phyloP scores from a whole-genome alignment of 441 rosid species.

The Jatropha podagrica region DNA sequence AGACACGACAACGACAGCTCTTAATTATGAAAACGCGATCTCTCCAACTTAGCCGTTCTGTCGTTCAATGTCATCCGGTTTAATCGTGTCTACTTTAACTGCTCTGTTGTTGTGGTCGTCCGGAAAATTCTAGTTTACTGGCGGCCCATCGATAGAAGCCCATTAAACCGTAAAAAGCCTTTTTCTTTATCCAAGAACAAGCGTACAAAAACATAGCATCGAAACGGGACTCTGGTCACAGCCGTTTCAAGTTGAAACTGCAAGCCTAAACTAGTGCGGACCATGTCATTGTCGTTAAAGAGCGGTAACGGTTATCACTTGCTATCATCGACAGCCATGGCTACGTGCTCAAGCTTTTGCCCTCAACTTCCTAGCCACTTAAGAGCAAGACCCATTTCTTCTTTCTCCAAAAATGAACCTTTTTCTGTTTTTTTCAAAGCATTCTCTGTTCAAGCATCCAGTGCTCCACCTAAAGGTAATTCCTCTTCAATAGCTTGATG shows the following conservation, averaged over 20 bases:
- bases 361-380: conserved; percentile 48
- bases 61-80: neutral
- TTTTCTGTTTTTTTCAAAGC: conserved; percentile 36
- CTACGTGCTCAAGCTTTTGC: conserved; percentile 54
- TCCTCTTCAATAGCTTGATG: conserved; percentile 5
- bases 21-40: no score
- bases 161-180: neutral
- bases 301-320: conserved; percentile 19
- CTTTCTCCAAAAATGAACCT: conserved; percentile 33
- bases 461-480: conserved; percentile 37
- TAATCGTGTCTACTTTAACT: no score
- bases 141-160: no score
- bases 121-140: no score
- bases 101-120: no score
- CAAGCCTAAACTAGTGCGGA: neutral
- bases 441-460: conserved; percentile 52
- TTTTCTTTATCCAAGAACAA: conserved; percentile 8
- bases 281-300: conserved; percentile 24
- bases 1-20: neutral
- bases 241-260: neutral
- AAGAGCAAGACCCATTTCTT: conserved; percentile 38
- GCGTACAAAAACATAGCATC: conserved; percentile 13
- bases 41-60: neutral
- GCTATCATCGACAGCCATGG: conserved; percentile 51
- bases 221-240: conserved; percentile 15